phyloP scores from a whole-genome alignment of 2,329 filamentous ascomycete species.

The Talaromyces sp. region DNA sequence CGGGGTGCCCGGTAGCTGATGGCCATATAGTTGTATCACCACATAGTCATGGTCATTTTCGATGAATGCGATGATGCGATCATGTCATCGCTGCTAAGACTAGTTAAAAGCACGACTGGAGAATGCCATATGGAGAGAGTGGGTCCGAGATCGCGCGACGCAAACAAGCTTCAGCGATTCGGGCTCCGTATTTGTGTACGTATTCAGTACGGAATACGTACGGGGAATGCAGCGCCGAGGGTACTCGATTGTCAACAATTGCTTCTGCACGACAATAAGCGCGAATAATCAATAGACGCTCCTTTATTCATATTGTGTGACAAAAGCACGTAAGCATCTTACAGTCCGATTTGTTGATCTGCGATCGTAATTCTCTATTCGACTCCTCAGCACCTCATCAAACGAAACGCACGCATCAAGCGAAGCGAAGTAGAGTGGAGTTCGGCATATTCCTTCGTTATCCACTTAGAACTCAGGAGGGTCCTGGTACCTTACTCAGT shows the following conservation, averaged over 20 bases:
- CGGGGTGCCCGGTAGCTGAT: not conserved
- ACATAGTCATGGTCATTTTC: not conserved
- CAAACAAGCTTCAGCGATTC: conserved; percentile 9
- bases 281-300: not conserved
- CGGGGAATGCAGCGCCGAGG: not conserved
- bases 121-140: not conserved
- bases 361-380: not conserved
- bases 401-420: conserved; percentile 4
- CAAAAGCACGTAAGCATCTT: not conserved
- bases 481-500: not conserved
- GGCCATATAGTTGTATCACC: not conserved
- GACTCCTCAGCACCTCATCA: not conserved
- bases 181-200: not conserved
- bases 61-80: not conserved
- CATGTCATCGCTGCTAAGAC: not conserved
- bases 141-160: not conserved
- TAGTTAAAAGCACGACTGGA: not conserved
- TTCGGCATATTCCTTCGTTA: not conserved
- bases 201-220: not conserved
- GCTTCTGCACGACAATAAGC: not conserved
- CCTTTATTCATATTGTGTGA: not conserved
- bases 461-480: not conserved
- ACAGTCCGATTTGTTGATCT: not conserved
- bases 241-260: not conserved
- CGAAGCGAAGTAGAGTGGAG: not conserved